Conservation (phyloP, 805 yeast species). For the Wickerhamiella bombiphila region DNA sequence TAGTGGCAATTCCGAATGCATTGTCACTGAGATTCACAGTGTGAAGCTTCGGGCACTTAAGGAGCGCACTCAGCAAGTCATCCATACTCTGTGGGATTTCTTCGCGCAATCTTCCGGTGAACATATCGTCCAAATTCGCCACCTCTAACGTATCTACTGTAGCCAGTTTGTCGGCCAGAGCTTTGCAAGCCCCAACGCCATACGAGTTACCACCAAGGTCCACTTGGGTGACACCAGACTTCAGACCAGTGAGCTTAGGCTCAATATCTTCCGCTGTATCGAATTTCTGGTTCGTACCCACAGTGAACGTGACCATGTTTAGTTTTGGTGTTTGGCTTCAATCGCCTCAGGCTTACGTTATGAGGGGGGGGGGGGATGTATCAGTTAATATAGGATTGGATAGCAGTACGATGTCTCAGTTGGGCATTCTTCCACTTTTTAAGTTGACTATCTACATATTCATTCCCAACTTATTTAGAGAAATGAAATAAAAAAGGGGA, state of each 20-base stretch:
- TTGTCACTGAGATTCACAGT: conserved; percentile 81
- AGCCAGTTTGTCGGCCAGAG: conserved; percentile 43
- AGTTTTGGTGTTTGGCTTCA: too few species aligned
- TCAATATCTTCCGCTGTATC: conserved; percentile 58
- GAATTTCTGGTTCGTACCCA: conserved; percentile 33
- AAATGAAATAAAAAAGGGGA: background rate
- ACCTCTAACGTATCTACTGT: conserved; percentile 33
- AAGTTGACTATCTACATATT: too few species aligned
- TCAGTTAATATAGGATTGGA: too few species aligned
- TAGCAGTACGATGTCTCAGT: too few species aligned
- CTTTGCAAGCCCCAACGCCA: conserved; percentile 76
- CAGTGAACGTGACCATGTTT: conserved; percentile 10
- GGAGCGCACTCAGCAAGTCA: conserved; percentile 55
- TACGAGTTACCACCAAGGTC: conserved; percentile 89
- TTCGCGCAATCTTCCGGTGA: conserved; percentile 86
- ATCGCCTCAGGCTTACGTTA: too few species aligned
- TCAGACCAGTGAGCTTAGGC: conserved; percentile 49
- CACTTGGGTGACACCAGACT: conserved; percentile 34
- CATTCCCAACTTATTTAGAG: too few species aligned
- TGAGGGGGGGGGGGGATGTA: too few species aligned
- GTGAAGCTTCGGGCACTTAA: conserved; percentile 50
- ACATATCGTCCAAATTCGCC: conserved; percentile 78
- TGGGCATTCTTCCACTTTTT: too few species aligned
- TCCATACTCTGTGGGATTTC: conserved; percentile 82
- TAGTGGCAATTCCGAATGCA: conserved; percentile 92